phyloP scores from a whole-genome alignment of 805 yeast species.

The Alloascoidea africana region DNA sequence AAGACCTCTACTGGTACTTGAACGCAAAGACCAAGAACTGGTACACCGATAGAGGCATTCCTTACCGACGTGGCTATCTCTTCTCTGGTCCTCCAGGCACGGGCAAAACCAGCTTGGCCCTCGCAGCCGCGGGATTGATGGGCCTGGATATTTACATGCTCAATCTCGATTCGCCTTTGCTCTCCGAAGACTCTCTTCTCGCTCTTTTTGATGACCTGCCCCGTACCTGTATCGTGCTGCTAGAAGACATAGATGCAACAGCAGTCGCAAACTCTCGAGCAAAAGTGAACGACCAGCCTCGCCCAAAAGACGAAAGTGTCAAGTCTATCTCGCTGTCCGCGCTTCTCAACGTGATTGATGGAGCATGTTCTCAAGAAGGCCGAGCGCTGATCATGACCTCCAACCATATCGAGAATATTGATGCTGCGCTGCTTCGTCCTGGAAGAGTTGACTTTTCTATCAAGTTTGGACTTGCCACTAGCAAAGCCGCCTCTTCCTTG shows the following conservation, averaged over 20 bases:
- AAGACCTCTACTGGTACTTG: too few relatives aligned
- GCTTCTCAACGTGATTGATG: constrained; percentile 86
- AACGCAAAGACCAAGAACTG: too few relatives aligned
- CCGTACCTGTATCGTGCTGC: constrained; percentile 95
- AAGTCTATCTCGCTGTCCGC: constrained; percentile 99
- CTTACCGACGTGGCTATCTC: constrained; percentile 93
- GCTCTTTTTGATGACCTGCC: too few relatives aligned
- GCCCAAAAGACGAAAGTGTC: too few relatives aligned
- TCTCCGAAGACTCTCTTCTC: constrained; percentile 87
- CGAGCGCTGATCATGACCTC: constrained; percentile 97
- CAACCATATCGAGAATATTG: constrained; percentile 83
- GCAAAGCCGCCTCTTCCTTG: too few relatives aligned
- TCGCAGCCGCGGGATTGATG: constrained; percentile 99
- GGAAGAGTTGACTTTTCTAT: constrained; percentile 96
- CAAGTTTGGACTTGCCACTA: too few relatives aligned
- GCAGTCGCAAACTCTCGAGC: constrained; percentile 92
- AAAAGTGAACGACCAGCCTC: too few relatives aligned
- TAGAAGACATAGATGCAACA: constrained; percentile 71
- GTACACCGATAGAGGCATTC: too few relatives aligned
- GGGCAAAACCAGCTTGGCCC: constrained; percentile 82
- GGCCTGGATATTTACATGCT: constrained; percentile 92
- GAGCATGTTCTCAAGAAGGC: constrained; percentile 86
- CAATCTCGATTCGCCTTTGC: constrained; percentile 94
- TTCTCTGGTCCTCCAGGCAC: constrained; percentile 96
- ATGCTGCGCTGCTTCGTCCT: constrained; percentile 91